Evolutionary conservation across 2,329 filamentous ascomycete species (phyloP).

Genomic region (Ophiostoma novo-ulmi): DNA sequence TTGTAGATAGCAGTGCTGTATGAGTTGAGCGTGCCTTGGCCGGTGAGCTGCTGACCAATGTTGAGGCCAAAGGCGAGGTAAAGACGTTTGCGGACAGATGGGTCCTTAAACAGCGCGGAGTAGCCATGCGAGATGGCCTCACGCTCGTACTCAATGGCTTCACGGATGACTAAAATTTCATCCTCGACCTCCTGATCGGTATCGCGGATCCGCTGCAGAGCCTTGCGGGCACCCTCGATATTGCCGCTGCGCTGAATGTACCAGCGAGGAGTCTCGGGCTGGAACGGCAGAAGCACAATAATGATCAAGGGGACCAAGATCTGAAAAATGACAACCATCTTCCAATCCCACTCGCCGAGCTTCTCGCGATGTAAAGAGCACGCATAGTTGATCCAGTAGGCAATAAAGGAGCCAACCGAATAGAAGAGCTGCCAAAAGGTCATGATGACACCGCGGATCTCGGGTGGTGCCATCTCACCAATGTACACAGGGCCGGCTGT

Average conservation of each 20-base stretch:
- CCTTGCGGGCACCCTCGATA: constrained; percentile 54
- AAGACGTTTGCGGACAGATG: constrained; percentile 62
- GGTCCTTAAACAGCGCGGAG: constrained; percentile 63
- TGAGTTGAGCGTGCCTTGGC: constrained; percentile 66
- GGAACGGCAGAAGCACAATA: constrained; percentile 56
- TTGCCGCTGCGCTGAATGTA: constrained; percentile 57
- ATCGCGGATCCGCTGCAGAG: constrained; percentile 57
- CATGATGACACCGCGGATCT: constrained; percentile 64
- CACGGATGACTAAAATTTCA: constrained; percentile 59
- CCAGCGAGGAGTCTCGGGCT: constrained; percentile 66
- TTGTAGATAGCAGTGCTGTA: constrained; percentile 72
- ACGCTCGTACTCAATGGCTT: constrained; percentile 67
- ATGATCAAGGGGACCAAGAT: constrained; percentile 61
- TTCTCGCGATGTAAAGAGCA: constrained; percentile 49
- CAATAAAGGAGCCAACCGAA: constrained; percentile 60
- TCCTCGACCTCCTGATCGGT: constrained; percentile 62
- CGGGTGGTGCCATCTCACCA: constrained; percentile 58
- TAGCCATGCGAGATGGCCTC: constrained; percentile 61
- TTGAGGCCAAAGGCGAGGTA: constrained; percentile 62
- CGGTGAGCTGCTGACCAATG: constrained; percentile 65
- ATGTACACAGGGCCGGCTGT: constrained; percentile 65
- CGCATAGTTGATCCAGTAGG: constrained; percentile 61
- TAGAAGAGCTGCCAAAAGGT: constrained; percentile 67
- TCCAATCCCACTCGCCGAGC: constrained; percentile 69
- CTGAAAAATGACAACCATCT: constrained; percentile 68